Conservation (phyloP, 2,329 filamentous ascomycete species). For the Fusarium irregulare region DNA sequence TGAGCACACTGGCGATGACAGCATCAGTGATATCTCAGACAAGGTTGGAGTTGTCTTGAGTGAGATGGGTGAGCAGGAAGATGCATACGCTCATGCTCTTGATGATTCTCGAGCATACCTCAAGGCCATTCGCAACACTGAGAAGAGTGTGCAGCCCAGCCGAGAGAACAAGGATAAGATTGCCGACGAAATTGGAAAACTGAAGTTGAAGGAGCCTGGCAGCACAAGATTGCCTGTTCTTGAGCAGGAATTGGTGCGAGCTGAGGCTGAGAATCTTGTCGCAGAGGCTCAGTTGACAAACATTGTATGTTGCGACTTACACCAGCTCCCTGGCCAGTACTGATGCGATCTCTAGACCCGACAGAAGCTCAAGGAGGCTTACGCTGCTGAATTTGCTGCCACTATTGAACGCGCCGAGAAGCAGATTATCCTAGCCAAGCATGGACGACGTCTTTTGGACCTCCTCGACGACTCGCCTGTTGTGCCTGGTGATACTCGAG, state of each 20-base stretch:
- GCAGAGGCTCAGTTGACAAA: slow-evolving; percentile 97
- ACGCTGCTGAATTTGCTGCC: slow-evolving; percentile 86
- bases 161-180: slow-evolving; percentile 89
- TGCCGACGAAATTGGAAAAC: slow-evolving; percentile 87
- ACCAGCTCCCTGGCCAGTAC: background rate
- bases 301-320: slow-evolving; percentile 69
- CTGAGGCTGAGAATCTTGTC: slow-evolving; percentile 94
- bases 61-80: slow-evolving; percentile 95
- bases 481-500: slow-evolving; percentile 82
- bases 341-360: slow-evolving; percentile 73
- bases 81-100: slow-evolving; percentile 83
- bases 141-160: slow-evolving; percentile 93
- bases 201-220: slow-evolving; percentile 92
- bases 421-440: slow-evolving; percentile 91
- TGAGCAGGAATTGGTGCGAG: slow-evolving; percentile 95
- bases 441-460: slow-evolving; percentile 85
- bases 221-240: slow-evolving; percentile 83
- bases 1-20: slow-evolving; percentile 88
- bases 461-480: slow-evolving; percentile 91
- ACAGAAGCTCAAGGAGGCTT: slow-evolving; percentile 95
- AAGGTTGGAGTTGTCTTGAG: slow-evolving; percentile 93
- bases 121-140: slow-evolving; percentile 95
- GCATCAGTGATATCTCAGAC: slow-evolving; percentile 89
- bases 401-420: slow-evolving; percentile 97
- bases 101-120: slow-evolving; percentile 85